phyloP scores from a whole-genome alignment of 2,329 filamentous ascomycete genomes.

The Calcarisporium arbuscula region DNA sequence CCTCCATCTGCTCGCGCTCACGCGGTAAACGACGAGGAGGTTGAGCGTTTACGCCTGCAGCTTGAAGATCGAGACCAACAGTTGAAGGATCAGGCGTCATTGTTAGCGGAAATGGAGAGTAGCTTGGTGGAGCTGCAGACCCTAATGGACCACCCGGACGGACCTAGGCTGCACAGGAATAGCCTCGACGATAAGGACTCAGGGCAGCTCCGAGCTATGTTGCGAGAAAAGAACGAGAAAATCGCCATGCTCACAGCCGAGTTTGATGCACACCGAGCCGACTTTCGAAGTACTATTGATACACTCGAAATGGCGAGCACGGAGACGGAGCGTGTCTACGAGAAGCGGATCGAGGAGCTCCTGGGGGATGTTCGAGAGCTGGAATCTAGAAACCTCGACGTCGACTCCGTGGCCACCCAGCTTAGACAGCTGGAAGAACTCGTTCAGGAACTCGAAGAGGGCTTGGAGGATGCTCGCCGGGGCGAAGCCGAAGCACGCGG shows the following conservation, averaged over 20 bases:
- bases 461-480: conserved; percentile 85
- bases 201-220: conserved; percentile 67
- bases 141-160: conserved; percentile 56
- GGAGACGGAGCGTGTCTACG: conserved; percentile 93
- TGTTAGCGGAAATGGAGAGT: conserved; percentile 82
- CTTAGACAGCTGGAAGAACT: conserved; percentile 93
- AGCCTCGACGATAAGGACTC: conserved; percentile 65
- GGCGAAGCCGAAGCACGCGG: conserved; percentile 93
- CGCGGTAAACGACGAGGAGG: conserved; percentile 58
- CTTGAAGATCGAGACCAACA: conserved; percentile 81
- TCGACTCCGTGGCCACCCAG: conserved; percentile 84
- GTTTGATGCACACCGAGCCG: conserved; percentile 89
- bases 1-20: conserved; percentile 50
- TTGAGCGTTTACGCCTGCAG: conserved; percentile 65
- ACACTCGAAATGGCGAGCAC: conserved; percentile 92
- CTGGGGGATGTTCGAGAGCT: conserved; percentile 77
- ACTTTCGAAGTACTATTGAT: conserved; percentile 95
- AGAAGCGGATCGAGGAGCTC: conserved; percentile 82
- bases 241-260: conserved; percentile 89
- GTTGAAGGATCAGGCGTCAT: conserved; percentile 78
- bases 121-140: conserved; percentile 71
- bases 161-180: conserved; percentile 33
- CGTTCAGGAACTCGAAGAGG: conserved; percentile 94
- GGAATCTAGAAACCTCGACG: conserved; percentile 77
- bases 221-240: conserved; percentile 95